These are phyloP conservation scores for Hymenotorrendiella dingleyae DNA, from an alignment of 2,329 filamentous ascomycete species.

Conservation along the genomic window DNA sequence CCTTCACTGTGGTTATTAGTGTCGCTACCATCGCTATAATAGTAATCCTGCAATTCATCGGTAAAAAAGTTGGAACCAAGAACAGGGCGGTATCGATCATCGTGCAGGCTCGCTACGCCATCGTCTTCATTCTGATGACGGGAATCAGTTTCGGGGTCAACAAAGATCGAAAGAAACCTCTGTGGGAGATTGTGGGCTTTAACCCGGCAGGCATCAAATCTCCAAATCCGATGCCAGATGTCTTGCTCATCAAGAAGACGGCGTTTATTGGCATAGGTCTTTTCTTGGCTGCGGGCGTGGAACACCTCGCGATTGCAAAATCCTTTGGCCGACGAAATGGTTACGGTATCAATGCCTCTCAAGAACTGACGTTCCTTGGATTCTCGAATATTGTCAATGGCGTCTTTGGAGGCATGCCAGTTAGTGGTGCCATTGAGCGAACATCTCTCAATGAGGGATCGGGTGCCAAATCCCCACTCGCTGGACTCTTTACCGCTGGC, in stretches of 20 bases:
- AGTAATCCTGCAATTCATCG: conserved; percentile 49
- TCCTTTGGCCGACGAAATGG: conserved; percentile 56
- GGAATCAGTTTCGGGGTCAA: conserved; percentile 59
- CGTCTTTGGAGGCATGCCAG: conserved; percentile 58
- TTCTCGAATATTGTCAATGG: conserved; percentile 58
- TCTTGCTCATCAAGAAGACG: conserved; percentile 42
- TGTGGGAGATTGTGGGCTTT: conserved; percentile 55
- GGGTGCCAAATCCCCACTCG: conserved; percentile 55
- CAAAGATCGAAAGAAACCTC: conserved; percentile 36
- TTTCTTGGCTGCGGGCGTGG: conserved; percentile 32
- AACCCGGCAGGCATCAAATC: conserved; percentile 39
- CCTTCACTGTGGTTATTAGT: conserved; percentile 53
- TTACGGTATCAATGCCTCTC: conserved; percentile 57
- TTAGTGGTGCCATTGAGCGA: conserved; percentile 61
- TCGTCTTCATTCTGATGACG: conserved; percentile 56
- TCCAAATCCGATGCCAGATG: conserved; percentile 31
- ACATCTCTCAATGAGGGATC: conserved; percentile 63
- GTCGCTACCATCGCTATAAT: conserved; percentile 48
- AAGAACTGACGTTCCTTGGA: conserved; percentile 60
- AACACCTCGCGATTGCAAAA: conserved; percentile 60
- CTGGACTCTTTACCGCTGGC: conserved; percentile 53
- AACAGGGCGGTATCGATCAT: conserved; percentile 53
- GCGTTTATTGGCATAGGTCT: conserved; percentile 51
- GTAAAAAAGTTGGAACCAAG: conserved; percentile 52
- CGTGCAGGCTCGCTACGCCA: conserved; percentile 53